Percentiles rank a stretch among this genome's conserved stretches.
These are phyloP conservation scores for Filobasidium uniguttulatum DNA, from an alignment of 1,284 basidiomycete species.

Conservation along the genomic window DNA sequence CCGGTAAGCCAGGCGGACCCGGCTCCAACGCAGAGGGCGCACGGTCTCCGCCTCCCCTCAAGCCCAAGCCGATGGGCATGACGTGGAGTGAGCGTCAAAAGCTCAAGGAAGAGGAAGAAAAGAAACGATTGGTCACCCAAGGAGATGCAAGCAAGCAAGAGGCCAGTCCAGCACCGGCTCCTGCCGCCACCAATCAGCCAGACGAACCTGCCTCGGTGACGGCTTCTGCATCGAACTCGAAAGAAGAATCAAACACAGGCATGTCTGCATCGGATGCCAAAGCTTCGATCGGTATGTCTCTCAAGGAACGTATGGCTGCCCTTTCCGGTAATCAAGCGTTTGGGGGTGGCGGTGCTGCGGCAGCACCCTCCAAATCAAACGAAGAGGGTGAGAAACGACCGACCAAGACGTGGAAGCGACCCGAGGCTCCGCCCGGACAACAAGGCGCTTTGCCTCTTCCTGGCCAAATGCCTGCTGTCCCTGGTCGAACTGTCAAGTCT, in stretches of 20 bases:
- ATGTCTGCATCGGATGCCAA: conserved; percentile 76
- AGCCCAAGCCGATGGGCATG: conserved; percentile 51
- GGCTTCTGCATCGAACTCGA: no score
- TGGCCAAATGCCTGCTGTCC: conserved; percentile 22
- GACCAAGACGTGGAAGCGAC: conserved; percentile 61
- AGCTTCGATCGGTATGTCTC: conserved; percentile 58
- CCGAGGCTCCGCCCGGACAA: conserved; percentile 28
- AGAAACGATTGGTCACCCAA: conserved; percentile 8
- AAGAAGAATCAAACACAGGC: conserved; percentile 16
- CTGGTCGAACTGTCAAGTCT: conserved; percentile 19
- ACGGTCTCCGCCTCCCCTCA: conserved; percentile 40
- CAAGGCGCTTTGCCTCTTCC: conserved; percentile 33
- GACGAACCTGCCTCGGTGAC: background rate
- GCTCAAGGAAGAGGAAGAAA: background rate
- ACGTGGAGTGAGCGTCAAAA: conserved; percentile 34
- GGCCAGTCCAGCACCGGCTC: background rate
- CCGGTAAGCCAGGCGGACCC: conserved; percentile 28
- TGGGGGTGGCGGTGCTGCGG: conserved; percentile 41
- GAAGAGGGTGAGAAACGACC: conserved; percentile 25
- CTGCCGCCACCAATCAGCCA: conserved; percentile 7
- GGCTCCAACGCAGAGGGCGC: background rate
- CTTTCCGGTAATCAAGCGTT: conserved; percentile 63
- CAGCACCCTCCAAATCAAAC: conserved; percentile 16
- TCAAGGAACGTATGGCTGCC: conserved; percentile 86
- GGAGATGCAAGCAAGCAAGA: background rate